Conservation (phyloP, 2,329 filamentous ascomycete genomes). For the Tolypocladium pustulatum region DNA sequence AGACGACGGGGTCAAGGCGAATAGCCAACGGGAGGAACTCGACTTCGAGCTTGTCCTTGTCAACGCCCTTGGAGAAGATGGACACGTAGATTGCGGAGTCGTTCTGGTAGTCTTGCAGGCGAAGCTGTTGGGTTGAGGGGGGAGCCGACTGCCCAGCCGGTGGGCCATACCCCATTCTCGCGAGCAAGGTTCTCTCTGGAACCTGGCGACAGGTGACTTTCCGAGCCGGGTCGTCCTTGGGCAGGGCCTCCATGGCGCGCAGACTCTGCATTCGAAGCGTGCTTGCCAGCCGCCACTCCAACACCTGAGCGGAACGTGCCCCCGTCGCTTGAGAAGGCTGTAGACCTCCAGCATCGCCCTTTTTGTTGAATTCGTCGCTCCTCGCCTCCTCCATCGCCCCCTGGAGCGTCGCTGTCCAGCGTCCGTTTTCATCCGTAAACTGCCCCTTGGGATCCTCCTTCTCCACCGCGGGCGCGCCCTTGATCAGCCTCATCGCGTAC, state of each 20-base stretch:
- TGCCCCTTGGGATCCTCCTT: conserved; percentile 17
- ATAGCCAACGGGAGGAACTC: conserved; percentile 18
- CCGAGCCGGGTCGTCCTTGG: conserved; percentile 31
- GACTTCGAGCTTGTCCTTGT: conserved; percentile 28
- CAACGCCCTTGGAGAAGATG: conserved; percentile 31
- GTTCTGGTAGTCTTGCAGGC: conserved; percentile 26
- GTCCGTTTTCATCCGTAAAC: conserved; percentile 32
- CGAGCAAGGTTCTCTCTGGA: conserved; percentile 20
- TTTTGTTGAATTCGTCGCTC: conserved; percentile 18
- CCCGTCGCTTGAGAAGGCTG: not conserved
- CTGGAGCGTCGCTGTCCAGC: conserved; percentile 30
- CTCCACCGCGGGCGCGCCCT: conserved; percentile 19
- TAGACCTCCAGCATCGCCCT: not conserved
- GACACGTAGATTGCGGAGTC: conserved; percentile 23
- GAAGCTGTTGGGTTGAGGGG: conserved; percentile 10
- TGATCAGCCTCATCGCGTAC: conserved; percentile 36
- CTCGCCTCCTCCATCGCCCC: conserved; percentile 17
- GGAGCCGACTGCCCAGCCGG: conserved; percentile 5
- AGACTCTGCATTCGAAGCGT: conserved; percentile 38
- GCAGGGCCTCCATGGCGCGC: conserved; percentile 30
- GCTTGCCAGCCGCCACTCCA: conserved; percentile 29
- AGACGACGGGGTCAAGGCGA: conserved; percentile 17
- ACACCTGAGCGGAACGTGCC: conserved; percentile 3
- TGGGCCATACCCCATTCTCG: not conserved
- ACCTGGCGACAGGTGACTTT: conserved; percentile 28